phyloP scores from a whole-genome alignment of 1,284 basidiomycete genomes.

The Cystobasidiaceae sp. region DNA sequence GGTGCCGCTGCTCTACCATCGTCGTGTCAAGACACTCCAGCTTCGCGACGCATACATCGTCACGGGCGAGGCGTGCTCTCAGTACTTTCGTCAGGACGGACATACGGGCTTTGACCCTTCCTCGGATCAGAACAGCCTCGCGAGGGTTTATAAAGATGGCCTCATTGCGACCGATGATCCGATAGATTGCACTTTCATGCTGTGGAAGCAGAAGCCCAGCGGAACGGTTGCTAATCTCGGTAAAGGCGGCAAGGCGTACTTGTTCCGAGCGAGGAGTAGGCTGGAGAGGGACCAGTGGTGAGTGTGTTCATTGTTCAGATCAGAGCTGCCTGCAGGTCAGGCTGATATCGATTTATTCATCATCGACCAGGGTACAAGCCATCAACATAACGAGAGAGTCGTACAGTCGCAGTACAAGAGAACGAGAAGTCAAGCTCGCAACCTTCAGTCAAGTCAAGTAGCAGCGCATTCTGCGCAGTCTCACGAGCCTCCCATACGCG shows the following conservation, averaged over 20 bases:
- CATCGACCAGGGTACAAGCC: constrained; percentile 34
- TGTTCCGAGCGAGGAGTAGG: constrained; percentile 38
- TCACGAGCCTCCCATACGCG: no score
- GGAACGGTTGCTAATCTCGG: constrained; percentile 29
- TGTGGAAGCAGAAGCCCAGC: constrained; percentile 28
- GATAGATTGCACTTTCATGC: constrained; percentile 39
- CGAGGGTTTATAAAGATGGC: constrained; percentile 39
- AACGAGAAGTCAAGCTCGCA: constrained; percentile 34
- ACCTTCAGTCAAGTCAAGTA: constrained; percentile 35
- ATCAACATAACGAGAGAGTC: constrained; percentile 36
- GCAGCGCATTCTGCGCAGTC: no score
- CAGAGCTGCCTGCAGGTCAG: no score
- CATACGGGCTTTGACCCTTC: constrained; percentile 31
- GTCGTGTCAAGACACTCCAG: constrained; percentile 20
- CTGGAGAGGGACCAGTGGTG: constrained; percentile 29
- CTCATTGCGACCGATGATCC: constrained; percentile 37
- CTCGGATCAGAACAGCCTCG: constrained; percentile 31
- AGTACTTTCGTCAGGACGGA: constrained; percentile 17
- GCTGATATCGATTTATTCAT: background rate
- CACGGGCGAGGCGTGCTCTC: constrained; percentile 32
- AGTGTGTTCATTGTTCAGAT: background rate
- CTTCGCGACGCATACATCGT: constrained; percentile 39
- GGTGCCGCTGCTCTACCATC: constrained; percentile 34
- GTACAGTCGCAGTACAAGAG: constrained; percentile 29
- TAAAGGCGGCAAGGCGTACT: constrained; percentile 1